Base-by-base conservation (phyloP, 2,329 filamentous ascomycete species). In the Thielaviopsis musarum region DNA sequence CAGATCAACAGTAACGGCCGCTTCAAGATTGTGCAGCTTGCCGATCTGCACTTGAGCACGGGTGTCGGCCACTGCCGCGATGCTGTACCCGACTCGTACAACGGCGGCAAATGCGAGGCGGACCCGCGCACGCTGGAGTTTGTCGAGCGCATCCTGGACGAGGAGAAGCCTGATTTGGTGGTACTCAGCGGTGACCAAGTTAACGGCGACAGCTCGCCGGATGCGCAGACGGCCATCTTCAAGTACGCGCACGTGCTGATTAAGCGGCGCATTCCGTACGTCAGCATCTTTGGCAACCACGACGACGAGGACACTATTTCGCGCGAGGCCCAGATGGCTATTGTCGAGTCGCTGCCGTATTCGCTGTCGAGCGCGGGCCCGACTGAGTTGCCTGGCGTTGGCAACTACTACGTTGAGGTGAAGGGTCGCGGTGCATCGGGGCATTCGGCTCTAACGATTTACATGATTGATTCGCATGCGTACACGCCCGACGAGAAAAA, bases 1-100 rank as follows among this genome's bases (percentile, higher is more conserved):
- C 82, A 87, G 61, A 88, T 98, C 63, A 80, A 82, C 52, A 89
- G 94, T 63, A 89, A 93, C 68, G 93, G 91, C 30, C 89, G 86
- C 66, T 97, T 97, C 75, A 97, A 97, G 75, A 95, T 98, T 64
- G 83, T 98, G 79, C 93, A 98, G 72, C 77, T 95, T 59, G 87
- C 90, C n/a, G 93, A 98, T 73, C 74, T 97, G 62, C 93, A 98
- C 71, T 74, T 98, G 59, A 91, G 89, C 67, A 98, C 93, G 2
- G 93, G 91, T 10, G 77, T 91, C 5, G 93, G 93, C 10, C 72
- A 73, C 52, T 98, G 93, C 68, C 83, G 93, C 64, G 90, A 98
- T 65, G 82, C 89, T n/a, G 78, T 91, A 64, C 91, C 91, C 0
- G 79, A 82, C 63, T 79, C 78, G 54, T 80, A 82, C 64, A 81